These are phyloP conservation scores for Luffa aegyptiaca DNA, from an alignment of 306 rosid species.

Conservation along the genomic window DNA sequence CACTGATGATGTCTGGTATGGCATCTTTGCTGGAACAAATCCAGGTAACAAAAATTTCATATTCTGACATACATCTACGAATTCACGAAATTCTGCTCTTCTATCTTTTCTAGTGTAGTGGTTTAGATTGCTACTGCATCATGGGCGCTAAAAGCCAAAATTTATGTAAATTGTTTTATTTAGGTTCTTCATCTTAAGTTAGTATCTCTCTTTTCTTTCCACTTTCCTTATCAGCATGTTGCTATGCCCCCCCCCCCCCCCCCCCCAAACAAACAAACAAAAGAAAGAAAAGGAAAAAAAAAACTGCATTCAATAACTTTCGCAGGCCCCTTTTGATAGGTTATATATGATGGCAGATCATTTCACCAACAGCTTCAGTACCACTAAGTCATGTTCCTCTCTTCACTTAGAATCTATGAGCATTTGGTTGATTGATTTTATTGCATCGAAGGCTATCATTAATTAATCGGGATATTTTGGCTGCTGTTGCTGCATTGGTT, in stretches of 20 bases:
- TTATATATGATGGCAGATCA: not conserved
- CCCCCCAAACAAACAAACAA: no score
- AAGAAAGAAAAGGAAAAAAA: no score
- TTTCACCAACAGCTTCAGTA: not conserved
- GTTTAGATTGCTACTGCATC: no score
- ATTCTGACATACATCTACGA: not conserved
- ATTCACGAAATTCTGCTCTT: not conserved
- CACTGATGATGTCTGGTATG: slow-evolving; percentile 96
- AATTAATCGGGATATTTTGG: not conserved
- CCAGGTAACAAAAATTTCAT: slow-evolving; percentile 52
- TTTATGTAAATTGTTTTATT: not conserved
- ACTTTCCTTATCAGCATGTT: not conserved
- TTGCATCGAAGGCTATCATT: not conserved
- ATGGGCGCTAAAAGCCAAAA: not conserved
- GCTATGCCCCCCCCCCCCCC: no score
- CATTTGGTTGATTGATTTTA: not conserved
- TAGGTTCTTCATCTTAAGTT: not conserved
- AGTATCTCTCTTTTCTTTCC: not conserved
- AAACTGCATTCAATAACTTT: not conserved
- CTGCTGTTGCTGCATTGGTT: not conserved
- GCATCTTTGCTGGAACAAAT: slow-evolving; percentile 95
- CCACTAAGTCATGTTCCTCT: not conserved
- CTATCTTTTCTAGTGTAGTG: no score
- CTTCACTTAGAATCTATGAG: not conserved
- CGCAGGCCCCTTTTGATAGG: not conserved